Evolutionary conservation across 108 stramenopile species (phyloP).

Genomic region (Stephanodiscus minutulus): DNA sequence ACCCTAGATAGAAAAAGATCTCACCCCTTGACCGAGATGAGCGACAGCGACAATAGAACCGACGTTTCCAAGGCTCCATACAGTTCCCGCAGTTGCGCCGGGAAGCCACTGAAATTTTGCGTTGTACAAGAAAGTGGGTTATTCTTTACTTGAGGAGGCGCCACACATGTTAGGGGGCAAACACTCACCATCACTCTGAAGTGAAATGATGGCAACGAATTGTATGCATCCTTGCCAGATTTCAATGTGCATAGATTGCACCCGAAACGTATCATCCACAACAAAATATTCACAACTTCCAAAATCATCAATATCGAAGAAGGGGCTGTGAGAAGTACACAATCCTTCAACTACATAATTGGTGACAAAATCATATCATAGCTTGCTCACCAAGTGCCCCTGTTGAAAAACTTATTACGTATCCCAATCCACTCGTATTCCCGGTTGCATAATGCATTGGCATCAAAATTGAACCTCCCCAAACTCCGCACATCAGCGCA

Average conservation of each 20-base stretch:
- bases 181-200: conserved; percentile 37
- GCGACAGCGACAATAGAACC: conserved; percentile 70
- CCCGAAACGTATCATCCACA: conserved; percentile 61
- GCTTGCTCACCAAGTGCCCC: conserved; percentile 49
- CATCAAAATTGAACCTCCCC: conserved; percentile 56
- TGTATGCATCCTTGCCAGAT: conserved; percentile 35
- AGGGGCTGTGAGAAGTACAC: neutral
- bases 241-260: conserved; percentile 30
- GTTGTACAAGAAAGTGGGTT: too few relatives aligned
- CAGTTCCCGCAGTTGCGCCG: conserved; percentile 51
- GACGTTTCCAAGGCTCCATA: conserved; percentile 76
- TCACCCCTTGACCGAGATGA: conserved; percentile 73
- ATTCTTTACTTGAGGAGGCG: too few relatives aligned
- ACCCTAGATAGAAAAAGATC: neutral
- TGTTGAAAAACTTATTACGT: conserved; percentile 72
- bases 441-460: conserved; percentile 54
- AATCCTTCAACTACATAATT: neutral
- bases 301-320: neutral
- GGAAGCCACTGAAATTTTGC: conserved; percentile 31
- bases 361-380: neutral
- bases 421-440: conserved; percentile 61
- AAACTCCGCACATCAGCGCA: conserved; percentile 46
- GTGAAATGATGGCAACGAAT: conserved; percentile 55
- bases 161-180: too few relatives aligned
- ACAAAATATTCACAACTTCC: conserved; percentile 48